Base-by-base conservation (phyloP, 2,329 filamentous ascomycete species). In the Curvularia verruculosa region DNA sequence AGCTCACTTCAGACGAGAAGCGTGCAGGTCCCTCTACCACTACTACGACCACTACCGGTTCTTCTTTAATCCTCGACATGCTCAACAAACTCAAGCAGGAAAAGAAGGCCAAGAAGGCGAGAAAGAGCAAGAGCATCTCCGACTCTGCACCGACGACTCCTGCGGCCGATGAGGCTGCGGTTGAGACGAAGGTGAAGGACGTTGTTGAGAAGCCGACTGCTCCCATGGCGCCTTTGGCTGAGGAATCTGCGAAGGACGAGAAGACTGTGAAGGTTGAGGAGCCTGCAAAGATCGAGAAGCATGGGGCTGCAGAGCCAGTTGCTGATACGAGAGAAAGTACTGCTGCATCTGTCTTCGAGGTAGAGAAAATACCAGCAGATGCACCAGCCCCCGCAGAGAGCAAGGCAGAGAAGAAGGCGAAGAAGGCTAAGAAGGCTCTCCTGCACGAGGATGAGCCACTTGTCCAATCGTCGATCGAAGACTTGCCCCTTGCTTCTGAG, bases 71-170 rank as follows among this genome's bases (percentile, higher is more conserved):
- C 43, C 67, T 70, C 26, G 69, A 72, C 46, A 48, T 71, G 10
- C 68, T 72, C 15, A 61, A 56, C 26, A 68, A 67, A 47, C 59
- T 73, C 51, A 69, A 73, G 45, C 60, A 70, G 31, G 71, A 71
- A 60, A 73, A 72, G 44, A 68, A 68, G 40, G 56, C 47, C 13
- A 70, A 67, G 49, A 69, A 68, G 40, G 56, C 46, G 13, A 70
- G 66, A 48, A 70, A 69, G 49, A 49, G 54, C 37, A 69, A 67
- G 31, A 40, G 49, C 39, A 43, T 59, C 39, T 47, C 67, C 50
- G 63, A 68, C 23, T 57, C 64, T 41, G 61, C 65, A 13, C 58
- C 65, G 3, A 62, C 61, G 53, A 71, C 70, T 58, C 69, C 70
- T 64, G 61, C 55, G 53, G 58, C 60, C n/a, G 56, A 66, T 44